Evolutionary conservation across 371 early-diverging fungal species (phyloP).

Genomic region (Haplosporangium sp.): DNA sequence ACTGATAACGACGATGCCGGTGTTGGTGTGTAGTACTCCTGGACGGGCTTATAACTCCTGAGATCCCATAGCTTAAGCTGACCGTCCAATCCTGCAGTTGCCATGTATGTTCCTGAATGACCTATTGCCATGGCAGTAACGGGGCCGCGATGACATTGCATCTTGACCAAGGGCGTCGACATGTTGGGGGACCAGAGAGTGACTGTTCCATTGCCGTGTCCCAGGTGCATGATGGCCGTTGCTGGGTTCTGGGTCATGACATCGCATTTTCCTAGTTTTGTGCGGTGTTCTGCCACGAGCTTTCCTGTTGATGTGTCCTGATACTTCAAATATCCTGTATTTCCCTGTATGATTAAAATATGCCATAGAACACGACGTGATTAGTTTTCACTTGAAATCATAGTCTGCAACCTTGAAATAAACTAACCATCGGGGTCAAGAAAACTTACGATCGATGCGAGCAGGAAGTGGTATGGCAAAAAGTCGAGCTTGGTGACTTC

Average conservation of each 20-base stretch:
- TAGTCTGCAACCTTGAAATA: background rate
- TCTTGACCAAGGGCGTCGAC: constrained; percentile 89
- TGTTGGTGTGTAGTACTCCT: constrained; percentile 81
- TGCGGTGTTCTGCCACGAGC: constrained; percentile 84
- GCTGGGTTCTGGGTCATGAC: constrained; percentile 93
- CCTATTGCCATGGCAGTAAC: constrained; percentile 91
- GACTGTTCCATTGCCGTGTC: constrained; percentile 95
- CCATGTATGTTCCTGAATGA: constrained; percentile 89
- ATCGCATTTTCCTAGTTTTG: constrained; percentile 83
- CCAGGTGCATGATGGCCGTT: constrained; percentile 95
- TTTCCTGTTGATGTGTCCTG: constrained; percentile 98
- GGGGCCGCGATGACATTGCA: constrained; percentile 93
- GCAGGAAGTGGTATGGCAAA: constrained; percentile 97
- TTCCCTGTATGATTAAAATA: constrained; percentile 62
- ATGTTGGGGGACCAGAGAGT: constrained; percentile 95
- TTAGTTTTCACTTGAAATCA: background rate
- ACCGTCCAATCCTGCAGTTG: constrained; percentile 93
- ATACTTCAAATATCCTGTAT: constrained; percentile 89
- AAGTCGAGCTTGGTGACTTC: constrained; percentile 90
- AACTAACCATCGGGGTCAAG: background rate
- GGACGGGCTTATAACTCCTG: constrained; percentile 84
- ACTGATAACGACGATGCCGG: constrained; percentile 83
- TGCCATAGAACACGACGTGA: background rate
- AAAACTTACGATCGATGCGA: constrained; percentile 79
- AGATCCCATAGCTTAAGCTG: constrained; percentile 97